A percentile compares a stretch with the other conserved stretches of the same genome.
Evolutionary conservation across 1,284 basidiomycete genomes (phyloP).

Genomic region (Volvariella volvacea): DNA sequence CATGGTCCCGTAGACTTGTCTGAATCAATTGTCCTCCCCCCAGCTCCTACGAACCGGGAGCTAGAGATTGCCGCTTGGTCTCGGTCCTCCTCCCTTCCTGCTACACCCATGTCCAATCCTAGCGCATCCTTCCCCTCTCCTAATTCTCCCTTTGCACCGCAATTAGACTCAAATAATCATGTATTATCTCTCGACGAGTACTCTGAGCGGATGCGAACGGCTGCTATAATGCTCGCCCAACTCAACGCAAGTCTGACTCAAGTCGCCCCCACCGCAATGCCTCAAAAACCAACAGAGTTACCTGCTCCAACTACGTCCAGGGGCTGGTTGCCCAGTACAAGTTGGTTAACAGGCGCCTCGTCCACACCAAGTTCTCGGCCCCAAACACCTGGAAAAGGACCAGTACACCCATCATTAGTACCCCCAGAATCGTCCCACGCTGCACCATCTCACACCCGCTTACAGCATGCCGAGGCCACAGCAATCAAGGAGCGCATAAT

Average conservation of each 20-base stretch:
- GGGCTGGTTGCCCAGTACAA: constrained; percentile 62
- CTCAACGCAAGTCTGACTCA: constrained; percentile 80
- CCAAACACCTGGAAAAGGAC: constrained; percentile 5
- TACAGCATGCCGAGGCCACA: constrained; percentile 78
- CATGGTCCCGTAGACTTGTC: constrained; percentile 69
- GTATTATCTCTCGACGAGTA: constrained; percentile 84
- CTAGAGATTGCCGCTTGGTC: constrained; percentile 84
- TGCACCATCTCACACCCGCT: constrained; percentile 19
- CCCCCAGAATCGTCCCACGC: neutral
- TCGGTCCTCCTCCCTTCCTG: constrained; percentile 47
- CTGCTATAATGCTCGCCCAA: constrained; percentile 97
- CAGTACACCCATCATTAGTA: constrained; percentile 4
- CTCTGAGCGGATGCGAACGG: constrained; percentile 96
- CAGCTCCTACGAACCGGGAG: constrained; percentile 83
- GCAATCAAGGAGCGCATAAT: constrained; percentile 95
- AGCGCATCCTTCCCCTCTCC: constrained; percentile 10
- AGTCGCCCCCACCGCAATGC: constrained; percentile 33
- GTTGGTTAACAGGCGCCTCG: constrained; percentile 36
- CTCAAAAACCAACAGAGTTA: constrained; percentile 18
- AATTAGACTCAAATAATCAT: constrained; percentile 11
- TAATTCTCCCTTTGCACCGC: constrained; percentile 11
- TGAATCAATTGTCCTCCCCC: constrained; percentile 74
- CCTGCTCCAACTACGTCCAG: constrained; percentile 26
- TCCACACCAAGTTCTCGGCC: neutral
- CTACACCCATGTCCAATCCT: constrained; percentile 23